A percentile compares a stretch with the other conserved stretches of the same genome.
phyloP scores from a whole-genome alignment of 768 basidiomycete species.

The Pulveroboletus frians region DNA sequence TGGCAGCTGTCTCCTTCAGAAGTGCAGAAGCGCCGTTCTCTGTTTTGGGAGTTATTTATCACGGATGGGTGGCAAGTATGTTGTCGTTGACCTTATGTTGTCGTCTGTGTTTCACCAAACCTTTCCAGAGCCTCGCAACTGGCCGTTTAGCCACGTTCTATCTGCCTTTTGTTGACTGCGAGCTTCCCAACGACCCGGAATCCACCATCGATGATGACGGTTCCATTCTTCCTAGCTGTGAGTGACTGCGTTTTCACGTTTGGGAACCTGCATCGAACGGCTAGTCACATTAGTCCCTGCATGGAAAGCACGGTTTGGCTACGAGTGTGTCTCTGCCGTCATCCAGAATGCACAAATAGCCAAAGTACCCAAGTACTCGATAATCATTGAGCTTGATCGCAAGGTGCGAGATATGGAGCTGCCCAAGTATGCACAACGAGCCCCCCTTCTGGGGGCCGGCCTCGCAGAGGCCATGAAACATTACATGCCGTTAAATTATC shows the following conservation, averaged over 20 bases:
- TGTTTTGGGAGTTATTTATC: constrained; percentile 73
- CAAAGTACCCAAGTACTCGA: constrained; percentile 55
- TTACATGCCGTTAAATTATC: constrained; percentile 73
- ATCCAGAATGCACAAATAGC: constrained; percentile 65
- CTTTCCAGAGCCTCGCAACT: constrained; percentile 56
- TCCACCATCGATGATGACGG: constrained; percentile 57
- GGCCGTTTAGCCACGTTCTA: constrained; percentile 66
- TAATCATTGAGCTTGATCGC: constrained; percentile 59
- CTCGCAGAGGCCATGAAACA: constrained; percentile 64
- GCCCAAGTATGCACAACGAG: constrained; percentile 54
- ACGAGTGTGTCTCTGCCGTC: constrained; percentile 60
- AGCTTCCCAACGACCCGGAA: constrained; percentile 58
- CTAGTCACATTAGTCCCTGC: constrained; percentile 43
- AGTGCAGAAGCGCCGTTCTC: constrained; percentile 63
- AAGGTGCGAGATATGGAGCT: constrained; percentile 65
- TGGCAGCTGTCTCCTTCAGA: constrained; percentile 59
- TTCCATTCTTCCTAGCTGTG: constrained; percentile 53
- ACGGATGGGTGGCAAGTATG: constrained; percentile 71
- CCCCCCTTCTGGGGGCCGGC: constrained; percentile 44
- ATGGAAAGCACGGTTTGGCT: constrained; percentile 68
- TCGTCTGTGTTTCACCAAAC: not conserved
- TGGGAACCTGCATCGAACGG: not conserved
- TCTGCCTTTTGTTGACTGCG: constrained; percentile 67
- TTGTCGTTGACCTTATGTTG: not conserved
- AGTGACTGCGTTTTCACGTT: constrained; percentile 20